phyloP scores from a whole-genome alignment of 176 grass and related monocot species.

The Cenchrus americanus region DNA sequence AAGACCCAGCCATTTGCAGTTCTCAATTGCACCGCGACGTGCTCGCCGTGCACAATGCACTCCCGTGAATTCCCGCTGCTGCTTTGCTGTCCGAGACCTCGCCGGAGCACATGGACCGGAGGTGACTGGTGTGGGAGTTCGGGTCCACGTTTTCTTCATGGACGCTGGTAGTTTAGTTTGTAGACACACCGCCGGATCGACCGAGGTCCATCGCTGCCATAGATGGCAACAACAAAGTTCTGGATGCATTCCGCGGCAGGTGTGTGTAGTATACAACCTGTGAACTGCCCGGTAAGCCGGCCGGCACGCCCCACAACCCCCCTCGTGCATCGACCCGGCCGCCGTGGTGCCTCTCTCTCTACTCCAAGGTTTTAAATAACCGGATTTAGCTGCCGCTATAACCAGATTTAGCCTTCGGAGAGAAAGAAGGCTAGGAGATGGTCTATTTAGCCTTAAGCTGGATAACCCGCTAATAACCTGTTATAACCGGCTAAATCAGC shows the following conservation, averaged over 20 bases:
- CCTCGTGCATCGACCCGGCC: background rate
- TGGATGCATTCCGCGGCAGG: background rate
- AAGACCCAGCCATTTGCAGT: no score
- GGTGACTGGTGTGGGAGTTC: background rate
- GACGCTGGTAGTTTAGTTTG: background rate
- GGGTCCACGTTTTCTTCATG: constrained; percentile 16
- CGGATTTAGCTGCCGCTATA: no score
- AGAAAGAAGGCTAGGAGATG: no score
- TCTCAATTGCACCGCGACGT: background rate
- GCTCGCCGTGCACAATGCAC: background rate
- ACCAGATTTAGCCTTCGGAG: no score
- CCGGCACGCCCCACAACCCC: background rate
- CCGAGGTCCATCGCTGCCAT: background rate
- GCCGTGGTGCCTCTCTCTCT: background rate
- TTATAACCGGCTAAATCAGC: no score
- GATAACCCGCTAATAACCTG: no score
- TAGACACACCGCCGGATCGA: background rate
- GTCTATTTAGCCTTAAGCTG: no score
- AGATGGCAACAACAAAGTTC: background rate
- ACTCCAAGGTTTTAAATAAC: no score
- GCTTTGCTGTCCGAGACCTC: background rate
- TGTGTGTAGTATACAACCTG: background rate
- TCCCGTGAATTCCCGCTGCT: constrained; percentile 2
- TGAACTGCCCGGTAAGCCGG: background rate
- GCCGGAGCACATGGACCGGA: constrained; percentile 9